phyloP scores from a whole-genome alignment of 1,139 yeast genomes.

The Yamadazyma sp. region DNA sequence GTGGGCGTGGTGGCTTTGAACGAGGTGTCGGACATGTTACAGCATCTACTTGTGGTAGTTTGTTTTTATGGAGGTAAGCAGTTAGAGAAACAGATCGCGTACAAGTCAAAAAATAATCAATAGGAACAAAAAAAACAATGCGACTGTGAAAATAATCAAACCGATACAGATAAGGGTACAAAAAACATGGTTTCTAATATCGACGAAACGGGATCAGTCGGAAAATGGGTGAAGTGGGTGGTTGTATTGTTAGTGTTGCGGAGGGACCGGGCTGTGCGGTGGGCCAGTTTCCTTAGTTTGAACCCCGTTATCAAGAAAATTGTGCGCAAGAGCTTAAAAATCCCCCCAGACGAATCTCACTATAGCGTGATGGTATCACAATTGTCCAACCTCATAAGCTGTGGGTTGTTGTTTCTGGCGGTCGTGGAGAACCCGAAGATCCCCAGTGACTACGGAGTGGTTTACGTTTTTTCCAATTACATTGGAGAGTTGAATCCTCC shows the following conservation, averaged over 20 bases:
- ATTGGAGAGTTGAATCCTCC: slow-evolving; percentile 39
- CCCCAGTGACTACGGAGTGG: slow-evolving; percentile 41
- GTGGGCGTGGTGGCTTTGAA: slow-evolving; percentile 8
- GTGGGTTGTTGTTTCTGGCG: slow-evolving; percentile 33
- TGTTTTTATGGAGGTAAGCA: neutral
- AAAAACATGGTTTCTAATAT: neutral
- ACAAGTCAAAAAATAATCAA: neutral
- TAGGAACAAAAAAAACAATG: neutral
- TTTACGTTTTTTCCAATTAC: slow-evolving; percentile 36
- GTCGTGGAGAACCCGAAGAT: slow-evolving; percentile 25
- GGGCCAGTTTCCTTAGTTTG: slow-evolving; percentile 35
- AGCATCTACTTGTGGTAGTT: neutral
- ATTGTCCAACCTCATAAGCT: slow-evolving; percentile 29
- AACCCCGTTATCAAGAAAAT: slow-evolving; percentile 29
- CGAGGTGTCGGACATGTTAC: neutral
- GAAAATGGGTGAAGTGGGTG: slow-evolving; percentile 35
- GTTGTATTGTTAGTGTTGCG: slow-evolving; percentile 25
- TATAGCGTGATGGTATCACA: slow-evolving; percentile 10
- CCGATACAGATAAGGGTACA: too few species aligned
- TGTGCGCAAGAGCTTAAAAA: slow-evolving; percentile 1
- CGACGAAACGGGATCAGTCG: neutral
- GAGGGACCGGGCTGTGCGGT: slow-evolving; percentile 26
- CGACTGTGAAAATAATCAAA: neutral
- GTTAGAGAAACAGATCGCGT: neutral
- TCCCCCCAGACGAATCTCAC: neutral